These are phyloP conservation scores for Metschnikowia continentalis DNA, from an alignment of 805 yeast genomes.

Conservation along the genomic window DNA sequence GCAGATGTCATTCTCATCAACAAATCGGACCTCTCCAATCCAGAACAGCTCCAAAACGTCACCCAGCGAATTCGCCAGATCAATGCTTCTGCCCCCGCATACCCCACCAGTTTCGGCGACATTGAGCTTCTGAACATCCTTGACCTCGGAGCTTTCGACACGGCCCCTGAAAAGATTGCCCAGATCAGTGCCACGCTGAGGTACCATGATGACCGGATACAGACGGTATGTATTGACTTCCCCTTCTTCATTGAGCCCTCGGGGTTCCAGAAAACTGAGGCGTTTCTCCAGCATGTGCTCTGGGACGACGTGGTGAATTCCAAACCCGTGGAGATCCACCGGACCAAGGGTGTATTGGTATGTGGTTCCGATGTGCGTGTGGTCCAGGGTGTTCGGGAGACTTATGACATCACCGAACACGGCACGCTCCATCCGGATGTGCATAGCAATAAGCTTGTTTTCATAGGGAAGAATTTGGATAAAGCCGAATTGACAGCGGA, in stretches of 20 bases:
- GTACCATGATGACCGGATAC: conserved; percentile 38
- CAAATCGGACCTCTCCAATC: conserved; percentile 57
- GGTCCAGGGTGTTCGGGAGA: conserved; percentile 89
- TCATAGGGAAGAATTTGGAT: conserved; percentile 66
- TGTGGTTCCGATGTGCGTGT: conserved; percentile 44
- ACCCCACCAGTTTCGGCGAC: conserved; percentile 70
- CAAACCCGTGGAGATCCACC: conserved; percentile 60
- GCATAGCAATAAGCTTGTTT: conserved; percentile 54
- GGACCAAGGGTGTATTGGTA: conserved; percentile 75
- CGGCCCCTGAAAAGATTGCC: conserved; percentile 19
- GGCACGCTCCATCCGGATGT: conserved; percentile 34
- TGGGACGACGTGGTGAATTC: conserved; percentile 62
- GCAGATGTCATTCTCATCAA: conserved; percentile 83
- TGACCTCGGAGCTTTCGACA: conserved; percentile 75
- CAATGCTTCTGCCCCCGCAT: conserved; percentile 65
- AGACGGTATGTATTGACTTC: conserved; percentile 40
- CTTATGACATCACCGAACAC: conserved; percentile 70
- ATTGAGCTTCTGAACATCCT: conserved; percentile 62
- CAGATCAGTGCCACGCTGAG: conserved; percentile 15
- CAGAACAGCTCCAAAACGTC: conserved; percentile 29
- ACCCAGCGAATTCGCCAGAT: conserved; percentile 45
- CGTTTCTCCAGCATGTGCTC: conserved; percentile 62
- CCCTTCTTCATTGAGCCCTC: conserved; percentile 34
- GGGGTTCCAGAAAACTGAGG: conserved; percentile 48
- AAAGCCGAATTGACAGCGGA: conserved; percentile 32